Conservation (phyloP, 2,329 filamentous ascomycete species). For the Aphanocladium album region DNA sequence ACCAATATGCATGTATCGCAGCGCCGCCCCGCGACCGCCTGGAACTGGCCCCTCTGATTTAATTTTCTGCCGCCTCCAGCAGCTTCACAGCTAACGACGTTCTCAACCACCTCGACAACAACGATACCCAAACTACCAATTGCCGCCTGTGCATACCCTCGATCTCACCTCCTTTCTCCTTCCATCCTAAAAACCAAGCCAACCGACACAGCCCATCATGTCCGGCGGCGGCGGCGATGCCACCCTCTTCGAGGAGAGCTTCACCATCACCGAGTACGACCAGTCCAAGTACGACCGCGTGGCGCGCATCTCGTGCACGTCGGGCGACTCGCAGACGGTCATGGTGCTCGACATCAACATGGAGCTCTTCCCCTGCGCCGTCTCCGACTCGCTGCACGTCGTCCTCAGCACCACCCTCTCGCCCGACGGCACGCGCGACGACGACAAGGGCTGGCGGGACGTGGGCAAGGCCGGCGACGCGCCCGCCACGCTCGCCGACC, state of each 20-base stretch:
- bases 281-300: conserved; percentile 93
- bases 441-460: conserved; percentile 78
- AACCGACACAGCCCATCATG: conserved; percentile 27
- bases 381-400: conserved; percentile 73
- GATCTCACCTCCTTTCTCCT: too few species aligned
- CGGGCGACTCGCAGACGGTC: conserved; percentile 65
- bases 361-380: conserved; percentile 75
- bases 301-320: conserved; percentile 74
- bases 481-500: conserved; percentile 63
- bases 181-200: not conserved
- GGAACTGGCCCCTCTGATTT: conserved; percentile 1
- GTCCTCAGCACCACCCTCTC: conserved; percentile 80
- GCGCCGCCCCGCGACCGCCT: conserved; percentile 9
- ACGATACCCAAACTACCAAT: not conserved
- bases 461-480: conserved; percentile 49
- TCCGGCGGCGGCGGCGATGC: conserved; percentile 78
- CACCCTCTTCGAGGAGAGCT: conserved; percentile 89
- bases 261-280: conserved; percentile 75
- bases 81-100: not conserved
- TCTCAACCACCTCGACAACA: not conserved
- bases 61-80: conserved; percentile 12
- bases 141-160: not conserved
- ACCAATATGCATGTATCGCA: conserved; percentile 13
- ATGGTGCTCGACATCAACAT: conserved; percentile 91
- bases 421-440: conserved; percentile 77